These are phyloP conservation scores for Myxozyma geophila DNA, from an alignment of 805 yeast genomes.

Conservation along the genomic window DNA sequence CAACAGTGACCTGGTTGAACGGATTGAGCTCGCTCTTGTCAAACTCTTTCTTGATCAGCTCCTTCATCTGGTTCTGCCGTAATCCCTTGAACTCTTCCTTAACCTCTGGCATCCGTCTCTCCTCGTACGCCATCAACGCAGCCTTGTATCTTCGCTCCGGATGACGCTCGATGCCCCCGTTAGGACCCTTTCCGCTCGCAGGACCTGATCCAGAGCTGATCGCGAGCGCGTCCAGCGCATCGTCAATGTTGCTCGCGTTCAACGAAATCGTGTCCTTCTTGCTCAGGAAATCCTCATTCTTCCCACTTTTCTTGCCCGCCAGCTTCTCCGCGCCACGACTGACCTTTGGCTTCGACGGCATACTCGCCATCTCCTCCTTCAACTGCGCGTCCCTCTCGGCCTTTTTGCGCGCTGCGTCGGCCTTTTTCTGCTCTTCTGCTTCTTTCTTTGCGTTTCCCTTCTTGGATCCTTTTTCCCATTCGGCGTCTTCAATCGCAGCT, in stretches of 20 bases:
- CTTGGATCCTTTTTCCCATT: constrained; percentile 76
- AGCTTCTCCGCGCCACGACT: constrained; percentile 68
- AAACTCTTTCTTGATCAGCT: constrained; percentile 76
- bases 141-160: constrained; percentile 90
- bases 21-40: constrained; percentile 82
- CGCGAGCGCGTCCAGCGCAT: constrained; percentile 76
- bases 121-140: constrained; percentile 73
- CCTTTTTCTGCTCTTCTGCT: constrained; percentile 69
- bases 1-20: constrained; percentile 73
- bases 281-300: constrained; percentile 69
- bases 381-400: constrained; percentile 77
- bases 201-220: constrained; percentile 55
- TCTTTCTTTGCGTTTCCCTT: constrained; percentile 71
- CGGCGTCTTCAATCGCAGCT: constrained; percentile 61
- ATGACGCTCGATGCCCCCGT: constrained; percentile 70
- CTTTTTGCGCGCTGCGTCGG: constrained; percentile 72
- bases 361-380: constrained; percentile 64
- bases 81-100: constrained; percentile 80
- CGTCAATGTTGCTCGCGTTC: constrained; percentile 75
- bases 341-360: constrained; percentile 60
- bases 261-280: constrained; percentile 50
- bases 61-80: constrained; percentile 76
- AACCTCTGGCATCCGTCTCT: constrained; percentile 68
- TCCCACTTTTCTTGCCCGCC: constrained; percentile 63
- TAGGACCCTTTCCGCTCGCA: constrained; percentile 27